Conservation (phyloP, 139 green algal genomes). For the Gonium pectorale region DNA sequence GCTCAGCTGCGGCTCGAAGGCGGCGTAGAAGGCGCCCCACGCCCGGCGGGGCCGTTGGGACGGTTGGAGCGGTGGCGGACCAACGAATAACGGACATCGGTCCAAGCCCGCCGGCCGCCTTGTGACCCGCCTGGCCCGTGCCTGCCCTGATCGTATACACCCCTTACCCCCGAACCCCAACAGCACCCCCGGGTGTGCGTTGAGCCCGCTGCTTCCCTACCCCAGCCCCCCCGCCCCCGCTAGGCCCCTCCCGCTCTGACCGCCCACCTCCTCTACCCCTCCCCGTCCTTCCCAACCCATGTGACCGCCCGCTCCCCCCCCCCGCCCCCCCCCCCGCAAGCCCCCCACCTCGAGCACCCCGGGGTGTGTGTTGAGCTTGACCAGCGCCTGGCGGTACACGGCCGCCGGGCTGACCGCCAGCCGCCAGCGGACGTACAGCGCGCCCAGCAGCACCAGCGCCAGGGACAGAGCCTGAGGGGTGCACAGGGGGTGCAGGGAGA, state of each 20-base stretch:
- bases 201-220: background rate
- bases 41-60: no score
- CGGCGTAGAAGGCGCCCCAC: no score
- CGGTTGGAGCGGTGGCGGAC: no score
- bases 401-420: constrained; percentile 64
- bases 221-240: background rate
- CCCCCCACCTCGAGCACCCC: constrained; percentile 72
- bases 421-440: constrained; percentile 55
- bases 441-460: constrained; percentile 50
- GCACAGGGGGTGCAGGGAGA: background rate
- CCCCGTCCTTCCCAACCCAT: no score
- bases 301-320: background rate
- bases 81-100: no score
- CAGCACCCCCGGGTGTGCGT: background rate
- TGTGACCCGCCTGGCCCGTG: no score
- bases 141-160: no score
- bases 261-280: background rate
- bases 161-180: no score
- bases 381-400: constrained; percentile 76
- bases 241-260: background rate
- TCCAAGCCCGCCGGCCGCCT: no score
- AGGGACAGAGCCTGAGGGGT: constrained; percentile 58
- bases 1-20: no score
- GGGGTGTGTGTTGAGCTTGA: constrained; percentile 75
- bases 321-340: background rate